Base-by-base conservation (phyloP, 116 monocot genomes). In the Thalassia testudinum region DNA sequence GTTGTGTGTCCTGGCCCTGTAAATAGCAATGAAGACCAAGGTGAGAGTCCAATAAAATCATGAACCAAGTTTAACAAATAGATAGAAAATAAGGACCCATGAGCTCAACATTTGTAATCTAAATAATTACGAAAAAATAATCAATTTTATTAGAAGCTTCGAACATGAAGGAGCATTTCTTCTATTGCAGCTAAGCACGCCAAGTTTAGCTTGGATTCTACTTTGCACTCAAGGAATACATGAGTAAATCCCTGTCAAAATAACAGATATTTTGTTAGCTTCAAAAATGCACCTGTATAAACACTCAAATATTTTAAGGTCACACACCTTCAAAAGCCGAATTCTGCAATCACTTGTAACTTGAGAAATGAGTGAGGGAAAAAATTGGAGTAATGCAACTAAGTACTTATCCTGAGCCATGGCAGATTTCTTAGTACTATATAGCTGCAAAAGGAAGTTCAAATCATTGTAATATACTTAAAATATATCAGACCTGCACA, bases 151-250 rank as follows among this genome's bases (percentile, higher is more conserved):
- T 1, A 37, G 37, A 43, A 23, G 26, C 45, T 17, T 37, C 82
- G 68, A 65, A 86, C 93, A 56, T 75, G 75, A 49, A 76, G 66
- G 20, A 83, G 53, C 80, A 93, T 73, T 58, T 83, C n/a, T n/a
- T n/a, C 68, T 66, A 93, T 63, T 42, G 66, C 69, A 48, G 60
- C 65, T 45, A 93, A 59, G 72, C 75, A 93, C 24, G 66, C 68
- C 54, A 75, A 29, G 37, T 48, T 66, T 53, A 80, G 47, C 64
- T 64, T 78, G 20, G 80, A 81, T 37, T 80, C 81, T 64, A 76
- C 75, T 56, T 75, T 78, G 66, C 83, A 81, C 57, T 71, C 68
- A 58, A 59, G 59, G 64, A 75, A 93, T 43, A 73, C 65, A 66
- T 18, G 16, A 60, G 87, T 80, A 68, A 93, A 87, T 20, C 75